phyloP scores from a whole-genome alignment of 371 early-diverging fungal species.

The Apophysomyces trapeziformis region DNA sequence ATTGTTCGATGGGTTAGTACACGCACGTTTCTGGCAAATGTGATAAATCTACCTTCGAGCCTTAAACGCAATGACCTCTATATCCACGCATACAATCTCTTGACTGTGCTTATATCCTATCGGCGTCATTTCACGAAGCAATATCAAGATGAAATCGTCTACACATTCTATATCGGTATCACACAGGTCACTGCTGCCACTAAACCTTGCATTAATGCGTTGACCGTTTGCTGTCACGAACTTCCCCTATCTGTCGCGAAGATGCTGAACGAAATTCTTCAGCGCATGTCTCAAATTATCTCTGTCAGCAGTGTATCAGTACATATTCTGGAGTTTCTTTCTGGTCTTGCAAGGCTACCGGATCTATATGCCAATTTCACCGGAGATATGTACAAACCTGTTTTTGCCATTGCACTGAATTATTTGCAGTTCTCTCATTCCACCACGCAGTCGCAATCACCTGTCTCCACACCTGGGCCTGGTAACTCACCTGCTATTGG shows the following conservation, averaged over 20 bases:
- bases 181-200: slow-evolving; percentile 74
- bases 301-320: slow-evolving; percentile 81
- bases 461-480: slow-evolving; percentile 19
- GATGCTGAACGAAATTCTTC: slow-evolving; percentile 72
- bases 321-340: slow-evolving; percentile 90
- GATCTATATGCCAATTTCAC: slow-evolving; percentile 82
- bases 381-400: slow-evolving; percentile 79
- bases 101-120: slow-evolving; percentile 77
- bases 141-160: slow-evolving; percentile 77
- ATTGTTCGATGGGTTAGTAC: slow-evolving; percentile 62
- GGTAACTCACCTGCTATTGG: slow-evolving; percentile 19
- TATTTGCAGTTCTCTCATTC: slow-evolving; percentile 81
- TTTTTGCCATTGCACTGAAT: slow-evolving; percentile 93
- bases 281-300: slow-evolving; percentile 83
- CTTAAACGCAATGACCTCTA: slow-evolving; percentile 70
- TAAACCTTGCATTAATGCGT: slow-evolving; percentile 81
- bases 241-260: slow-evolving; percentile 80
- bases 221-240: slow-evolving; percentile 83
- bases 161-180: slow-evolving; percentile 80
- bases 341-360: slow-evolving; percentile 82
- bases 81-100: slow-evolving; percentile 67
- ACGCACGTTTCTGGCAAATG: slow-evolving; percentile 55
- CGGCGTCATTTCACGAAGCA: slow-evolving; percentile 70
- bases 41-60: slow-evolving; percentile 54
- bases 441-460: slow-evolving; percentile 1